Evolutionary conservation across 768 basidiomycete species (phyloP), one percentile per base, ranked within the genome.

Genomic region (Suillus lakei): DNA sequence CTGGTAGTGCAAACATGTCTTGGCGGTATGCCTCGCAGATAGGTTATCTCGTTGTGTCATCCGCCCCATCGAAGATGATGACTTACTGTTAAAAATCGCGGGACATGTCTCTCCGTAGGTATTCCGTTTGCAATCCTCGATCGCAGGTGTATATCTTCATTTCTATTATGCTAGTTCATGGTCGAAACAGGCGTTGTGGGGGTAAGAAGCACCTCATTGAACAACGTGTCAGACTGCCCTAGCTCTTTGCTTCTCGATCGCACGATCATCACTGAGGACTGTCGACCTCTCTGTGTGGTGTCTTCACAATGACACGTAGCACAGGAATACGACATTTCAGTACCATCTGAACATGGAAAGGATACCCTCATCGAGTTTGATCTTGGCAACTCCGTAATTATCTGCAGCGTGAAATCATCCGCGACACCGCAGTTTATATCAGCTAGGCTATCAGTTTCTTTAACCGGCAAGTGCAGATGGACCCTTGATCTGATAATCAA

Each of bases 1-100:
- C 54, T 18, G 6, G 46, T 46, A 94, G 93, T 95, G 93, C 72
- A 94, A 95, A 73, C 93, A 95, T 73, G 75, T 92, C 3, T 80
- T 95, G 30, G 93, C 92, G 3, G 82, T 85, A 15, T 78, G 82
- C 16, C 78, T 95, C 16, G 90, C 90, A 3, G 75, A 84, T 32
- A 84, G 82, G 60, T 74, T 92, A 59, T 78, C 78, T 4, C 81
- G 80, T 62, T 87, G 81, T 65, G 69, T 86, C 43, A 83, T 89
- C 61, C 84, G 86, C 26, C 75, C 81, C 39, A 73, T 85, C 53
- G 75, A 72, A 30, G 72, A 76, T 4, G 81, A 86, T 62, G 85
- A 88, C 41, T 77, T 92, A n/a, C 79, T 81, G 23, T 63, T 76
- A 32, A 73, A 62, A 38, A 60, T 73, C 56, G 60, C 64, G 16